phyloP scores from a whole-genome alignment of 2,329 filamentous ascomycete genomes.

The Fusarium pseudocircinatum region DNA sequence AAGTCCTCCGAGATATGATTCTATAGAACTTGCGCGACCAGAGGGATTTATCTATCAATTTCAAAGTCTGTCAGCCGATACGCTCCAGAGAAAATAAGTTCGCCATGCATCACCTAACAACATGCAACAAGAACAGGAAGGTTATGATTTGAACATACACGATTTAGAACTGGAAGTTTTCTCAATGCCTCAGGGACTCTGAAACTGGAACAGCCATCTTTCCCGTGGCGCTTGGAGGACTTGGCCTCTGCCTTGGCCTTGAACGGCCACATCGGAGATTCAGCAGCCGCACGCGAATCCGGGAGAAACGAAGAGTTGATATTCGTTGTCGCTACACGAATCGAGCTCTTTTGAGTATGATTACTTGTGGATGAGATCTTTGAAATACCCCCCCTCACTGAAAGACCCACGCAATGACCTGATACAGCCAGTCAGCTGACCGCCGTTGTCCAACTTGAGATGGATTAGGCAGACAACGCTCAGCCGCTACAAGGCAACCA shows the following conservation, averaged over 20 bases:
- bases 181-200: background rate
- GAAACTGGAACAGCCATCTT: background rate
- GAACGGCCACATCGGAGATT: background rate
- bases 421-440: background rate
- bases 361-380: background rate
- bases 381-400: background rate
- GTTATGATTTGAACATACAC: too few relatives aligned
- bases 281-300: fast-evolving
- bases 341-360: too few relatives aligned
- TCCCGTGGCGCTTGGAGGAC: background rate
- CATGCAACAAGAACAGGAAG: too few relatives aligned
- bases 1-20: background rate
- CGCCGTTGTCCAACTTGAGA: background rate
- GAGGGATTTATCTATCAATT: background rate
- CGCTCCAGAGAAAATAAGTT: too few relatives aligned
- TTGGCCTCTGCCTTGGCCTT: background rate
- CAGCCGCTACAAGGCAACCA: background rate
- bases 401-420: background rate
- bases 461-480: background rate
- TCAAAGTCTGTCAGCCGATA: too few relatives aligned
- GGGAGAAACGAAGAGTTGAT: too few relatives aligned
- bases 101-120: too few relatives aligned
- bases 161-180: background rate
- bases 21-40: background rate
- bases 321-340: too few relatives aligned